Evolutionary conservation across 1,139 yeast species (phyloP), one percentile per base, ranked within the genome.

Genomic region (Suhomyces kunorum): DNA sequence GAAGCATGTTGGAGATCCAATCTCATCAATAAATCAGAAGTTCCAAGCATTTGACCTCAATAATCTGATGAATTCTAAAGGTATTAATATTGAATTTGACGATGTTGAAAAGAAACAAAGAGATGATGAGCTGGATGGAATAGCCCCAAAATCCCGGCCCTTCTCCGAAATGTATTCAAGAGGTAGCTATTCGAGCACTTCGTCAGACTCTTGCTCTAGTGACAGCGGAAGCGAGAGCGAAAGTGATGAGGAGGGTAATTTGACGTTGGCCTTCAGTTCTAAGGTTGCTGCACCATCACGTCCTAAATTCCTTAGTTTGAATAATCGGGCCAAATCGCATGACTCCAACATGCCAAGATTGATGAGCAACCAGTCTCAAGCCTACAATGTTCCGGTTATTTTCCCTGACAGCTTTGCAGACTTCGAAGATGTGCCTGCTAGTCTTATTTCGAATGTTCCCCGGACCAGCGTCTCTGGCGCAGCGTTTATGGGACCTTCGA

Each of bases 181-280:
- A 18, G 16, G 17, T 8, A 26, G 33, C 8, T 24, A 18, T 14
- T 22, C 38, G 2, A 19, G 31, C 4, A 24, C 22, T 1, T 28
- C 45, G 5, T 34, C 33, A 7, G 34, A 42, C 8, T 42, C 44
- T 14, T 34, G 36, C 11, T 40, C 54, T 2, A 43, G 47, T 17
- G 51, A 46, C 14, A 53, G 49, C 12, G 58, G 48, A 8, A 38
- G 36, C 19, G 40, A 38, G 20, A 56, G 58, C 28, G 67, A 59
- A 8, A 56, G 58, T 29, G 68, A 60, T 17, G 76, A 65, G 34
- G 76, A 65, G 36, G 81, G 77, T 1, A 76, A 79, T 49, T 58
- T 80, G 45, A 78, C 82, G 0, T 62, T 80, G 25, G 80, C 78
- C 9, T 74, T 79, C 47, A 66, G 76, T 2, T 68, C 76, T 3